Conservation (phyloP, 768 basidiomycete species). For the Lentinula guzmanii region DNA sequence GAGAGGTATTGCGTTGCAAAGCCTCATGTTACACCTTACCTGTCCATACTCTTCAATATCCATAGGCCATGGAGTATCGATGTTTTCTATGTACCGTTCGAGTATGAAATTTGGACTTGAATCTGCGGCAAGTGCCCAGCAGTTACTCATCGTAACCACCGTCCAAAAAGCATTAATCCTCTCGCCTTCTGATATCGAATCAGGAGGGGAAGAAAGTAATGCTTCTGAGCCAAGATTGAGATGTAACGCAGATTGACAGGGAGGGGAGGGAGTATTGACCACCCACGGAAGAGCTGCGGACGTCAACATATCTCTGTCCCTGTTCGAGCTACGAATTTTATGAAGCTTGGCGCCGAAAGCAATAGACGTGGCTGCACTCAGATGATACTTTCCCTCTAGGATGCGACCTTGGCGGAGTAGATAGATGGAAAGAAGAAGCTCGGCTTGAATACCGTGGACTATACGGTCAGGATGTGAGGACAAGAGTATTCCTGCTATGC, state of each 20-base stretch:
- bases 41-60: conserved; percentile 3
- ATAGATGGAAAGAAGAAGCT: conserved; percentile 36
- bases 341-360: conserved; percentile 18
- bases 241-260: conserved; percentile 25
- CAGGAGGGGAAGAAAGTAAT: conserved; percentile 10
- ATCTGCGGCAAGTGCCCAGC: conserved; percentile 23
- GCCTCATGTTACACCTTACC: not conserved
- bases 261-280: not conserved
- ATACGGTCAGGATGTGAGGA: conserved; percentile 20
- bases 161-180: conserved; percentile 37
- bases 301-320: not conserved
- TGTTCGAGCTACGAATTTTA: conserved; percentile 23
- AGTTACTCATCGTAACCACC: conserved; percentile 24
- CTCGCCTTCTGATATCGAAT: conserved; percentile 20
- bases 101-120: not conserved
- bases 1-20: not conserved
- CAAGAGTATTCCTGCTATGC: conserved; percentile 11
- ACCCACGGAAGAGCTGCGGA: not conserved
- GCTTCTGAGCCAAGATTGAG: conserved; percentile 16
- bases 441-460: conserved; percentile 28
- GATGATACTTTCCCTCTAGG: conserved; percentile 36
- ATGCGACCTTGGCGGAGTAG: conserved; percentile 33
- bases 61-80: conserved; percentile 9
- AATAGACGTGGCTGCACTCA: conserved; percentile 27
- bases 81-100: not conserved